phyloP scores from a whole-genome alignment of 345 rosid genomes.

The Psidium guajava region DNA sequence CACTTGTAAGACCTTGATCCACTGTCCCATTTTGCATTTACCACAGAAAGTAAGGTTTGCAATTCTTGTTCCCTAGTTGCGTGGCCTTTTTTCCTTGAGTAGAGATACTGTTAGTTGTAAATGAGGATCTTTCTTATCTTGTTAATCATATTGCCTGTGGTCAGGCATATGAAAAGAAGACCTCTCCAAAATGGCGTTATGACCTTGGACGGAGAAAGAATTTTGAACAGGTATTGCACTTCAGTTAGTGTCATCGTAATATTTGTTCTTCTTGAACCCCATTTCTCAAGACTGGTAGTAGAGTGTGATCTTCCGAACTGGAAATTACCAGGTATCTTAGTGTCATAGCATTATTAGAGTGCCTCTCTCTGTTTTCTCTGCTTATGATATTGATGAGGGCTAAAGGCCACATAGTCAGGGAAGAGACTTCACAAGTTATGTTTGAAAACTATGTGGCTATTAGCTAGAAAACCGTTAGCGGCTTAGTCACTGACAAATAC shows the following conservation, averaged over 20 bases:
- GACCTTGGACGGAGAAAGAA: slow-evolving; percentile 84
- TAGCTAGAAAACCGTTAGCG: background rate
- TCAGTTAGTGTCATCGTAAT: background rate
- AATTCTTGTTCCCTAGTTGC: background rate
- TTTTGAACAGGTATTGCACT: slow-evolving; percentile 46
- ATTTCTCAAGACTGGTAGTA: background rate
- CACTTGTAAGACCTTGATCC: background rate
- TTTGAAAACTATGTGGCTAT: background rate
- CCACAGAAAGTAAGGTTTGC: background rate
- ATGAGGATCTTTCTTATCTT: background rate
- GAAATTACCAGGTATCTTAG: background rate
- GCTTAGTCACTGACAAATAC: background rate
- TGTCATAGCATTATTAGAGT: background rate
- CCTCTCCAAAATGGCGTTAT: slow-evolving; percentile 83
- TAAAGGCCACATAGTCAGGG: background rate
- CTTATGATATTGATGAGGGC: background rate
- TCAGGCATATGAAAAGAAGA: slow-evolving; percentile 97
- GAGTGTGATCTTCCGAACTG: background rate
- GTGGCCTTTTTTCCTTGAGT: background rate
- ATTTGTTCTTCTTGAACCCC: background rate
- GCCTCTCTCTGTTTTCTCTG: background rate
- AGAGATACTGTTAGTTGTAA: background rate
- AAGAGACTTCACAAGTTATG: background rate
- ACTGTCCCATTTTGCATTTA: background rate
- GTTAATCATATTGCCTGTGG: slow-evolving; percentile 3